Base-by-base conservation (phyloP, 345 rosid genomes). In the Syzygium aromaticum region DNA sequence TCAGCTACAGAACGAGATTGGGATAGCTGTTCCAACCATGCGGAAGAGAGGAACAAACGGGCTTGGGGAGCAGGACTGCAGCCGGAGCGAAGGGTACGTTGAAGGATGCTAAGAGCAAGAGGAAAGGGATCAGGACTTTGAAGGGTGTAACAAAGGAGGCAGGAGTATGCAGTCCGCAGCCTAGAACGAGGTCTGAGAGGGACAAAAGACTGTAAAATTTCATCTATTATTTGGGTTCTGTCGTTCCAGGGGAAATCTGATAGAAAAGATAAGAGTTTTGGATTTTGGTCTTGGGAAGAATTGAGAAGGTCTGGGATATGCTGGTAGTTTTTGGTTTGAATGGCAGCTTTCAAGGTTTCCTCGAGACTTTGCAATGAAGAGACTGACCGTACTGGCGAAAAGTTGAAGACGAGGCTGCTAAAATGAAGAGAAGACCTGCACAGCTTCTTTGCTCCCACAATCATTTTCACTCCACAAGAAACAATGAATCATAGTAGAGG, bases 1-100 rank as follows among this genome's bases (percentile, higher is more conserved):
- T 63, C 89, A 10, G 89, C 89, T 77, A 92, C 92, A 51, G 96
- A 82, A 51, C 67, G 92, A 56, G 92, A 88, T 73, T 88, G 88
- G 86, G 84, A 54, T 52, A 91, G 87, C 23, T 88, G 88, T 46
- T 88, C 84, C 54, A 94, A 91, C 99, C 98, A 97, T 38, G 92
- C 95, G 16, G 93, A 88, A 64, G 99, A 91, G 63, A 97, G 92
- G 78, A 93, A 87, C 49, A 94, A 91, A 54, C 89, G 91, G 30
- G 92, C 89, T 90, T 95, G 97, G 27, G 96, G 96, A 61, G 77
- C 91, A 11, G 97, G 98, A 87, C 86, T 64, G 54, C 94, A 93
- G 14, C 98, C 99, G 7, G 98, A 94, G 43, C 97, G 97, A 91
- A 97, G 96, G 17, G 90, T 92, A 17, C 94, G 91, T 54, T 96